Conservation (phyloP, 106 monocot species). For the Posidonia australis region DNA sequence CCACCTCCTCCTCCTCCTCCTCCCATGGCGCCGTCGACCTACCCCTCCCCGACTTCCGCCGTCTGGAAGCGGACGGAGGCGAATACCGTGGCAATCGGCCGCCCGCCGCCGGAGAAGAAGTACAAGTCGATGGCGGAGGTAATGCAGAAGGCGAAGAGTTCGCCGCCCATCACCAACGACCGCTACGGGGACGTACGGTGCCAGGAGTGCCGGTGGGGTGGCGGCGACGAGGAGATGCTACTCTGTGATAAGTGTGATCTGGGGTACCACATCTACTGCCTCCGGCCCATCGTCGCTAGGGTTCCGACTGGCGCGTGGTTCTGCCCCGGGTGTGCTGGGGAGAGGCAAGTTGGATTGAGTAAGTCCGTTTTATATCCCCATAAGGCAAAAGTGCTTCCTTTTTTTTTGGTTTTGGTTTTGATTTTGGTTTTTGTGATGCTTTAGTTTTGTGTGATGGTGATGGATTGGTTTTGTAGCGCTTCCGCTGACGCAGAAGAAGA, state of each 20-base stretch:
- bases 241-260: conserved; percentile 74
- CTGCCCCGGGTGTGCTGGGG: conserved; percentile 45
- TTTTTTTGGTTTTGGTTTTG: conserved; percentile 3
- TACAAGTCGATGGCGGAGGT: conserved; percentile 49
- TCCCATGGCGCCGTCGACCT: background rate
- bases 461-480: conserved; percentile 33
- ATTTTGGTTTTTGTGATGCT: background rate
- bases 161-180: conserved; percentile 18
- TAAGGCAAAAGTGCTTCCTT: background rate
- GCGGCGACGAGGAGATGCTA: conserved; percentile 54
- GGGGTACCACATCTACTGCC: conserved; percentile 64
- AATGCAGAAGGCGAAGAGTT: conserved; percentile 44
- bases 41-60: background rate
- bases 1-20: background rate
- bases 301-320: conserved; percentile 72
- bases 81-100: conserved; percentile 42
- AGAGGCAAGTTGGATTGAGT: conserved; percentile 15
- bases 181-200: conserved; percentile 44
- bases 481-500: conserved; percentile 72
- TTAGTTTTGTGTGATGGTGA: conserved; percentile 9
- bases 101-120: conserved; percentile 23
- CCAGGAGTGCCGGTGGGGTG: conserved; percentile 64
- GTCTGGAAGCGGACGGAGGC: conserved; percentile 32
- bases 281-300: conserved; percentile 64
- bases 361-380: background rate